These are phyloP conservation scores for Turnera subulata DNA, from an alignment of 345 rosid species.

Conservation along the genomic window DNA sequence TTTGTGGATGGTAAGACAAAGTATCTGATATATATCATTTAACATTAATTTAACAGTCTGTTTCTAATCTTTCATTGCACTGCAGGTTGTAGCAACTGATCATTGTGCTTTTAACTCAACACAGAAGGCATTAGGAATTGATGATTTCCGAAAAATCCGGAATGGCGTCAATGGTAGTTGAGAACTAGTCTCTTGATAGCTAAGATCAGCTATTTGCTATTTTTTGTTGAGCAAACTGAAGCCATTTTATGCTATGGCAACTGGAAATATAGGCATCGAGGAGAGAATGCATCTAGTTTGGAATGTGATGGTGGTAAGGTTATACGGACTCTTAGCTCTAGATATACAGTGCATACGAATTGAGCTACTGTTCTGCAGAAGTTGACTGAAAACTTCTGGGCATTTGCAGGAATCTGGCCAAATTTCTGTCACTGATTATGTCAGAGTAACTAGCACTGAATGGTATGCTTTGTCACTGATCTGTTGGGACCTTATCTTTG, in stretches of 20 bases:
- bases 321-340: not conserved
- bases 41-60: not conserved
- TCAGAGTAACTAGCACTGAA: slow-evolving; percentile 71
- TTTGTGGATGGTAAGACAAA: not conserved
- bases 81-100: slow-evolving; percentile 98
- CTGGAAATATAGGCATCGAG: slow-evolving; percentile 59
- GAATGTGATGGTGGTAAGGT: slow-evolving; percentile 95
- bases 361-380: too few relatives aligned
- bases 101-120: slow-evolving; percentile 83
- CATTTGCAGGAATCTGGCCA: slow-evolving; percentile 66
- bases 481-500: too few relatives aligned
- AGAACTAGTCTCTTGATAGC: slow-evolving; percentile 16
- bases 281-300: slow-evolving; percentile 98
- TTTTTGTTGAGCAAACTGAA: not conserved
- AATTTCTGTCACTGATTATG: slow-evolving; percentile 66
- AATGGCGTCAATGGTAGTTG: slow-evolving; percentile 88
- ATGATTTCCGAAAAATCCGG: slow-evolving; percentile 91
- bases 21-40: not conserved
- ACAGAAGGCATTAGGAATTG: slow-evolving; percentile 74
- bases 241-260: slow-evolving; percentile 15
- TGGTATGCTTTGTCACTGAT: slow-evolving; percentile 38
- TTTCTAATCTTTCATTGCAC: slow-evolving; percentile 15
- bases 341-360: too few relatives aligned
- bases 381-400: slow-evolving; percentile 3
- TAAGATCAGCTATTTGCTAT: slow-evolving; percentile 4